A percentile compares a stretch with the other conserved stretches of the same genome.
These are phyloP conservation scores for Aspergillus cavernicola DNA, from an alignment of 495 filamentous ascomycete genomes.

Conservation along the genomic window DNA sequence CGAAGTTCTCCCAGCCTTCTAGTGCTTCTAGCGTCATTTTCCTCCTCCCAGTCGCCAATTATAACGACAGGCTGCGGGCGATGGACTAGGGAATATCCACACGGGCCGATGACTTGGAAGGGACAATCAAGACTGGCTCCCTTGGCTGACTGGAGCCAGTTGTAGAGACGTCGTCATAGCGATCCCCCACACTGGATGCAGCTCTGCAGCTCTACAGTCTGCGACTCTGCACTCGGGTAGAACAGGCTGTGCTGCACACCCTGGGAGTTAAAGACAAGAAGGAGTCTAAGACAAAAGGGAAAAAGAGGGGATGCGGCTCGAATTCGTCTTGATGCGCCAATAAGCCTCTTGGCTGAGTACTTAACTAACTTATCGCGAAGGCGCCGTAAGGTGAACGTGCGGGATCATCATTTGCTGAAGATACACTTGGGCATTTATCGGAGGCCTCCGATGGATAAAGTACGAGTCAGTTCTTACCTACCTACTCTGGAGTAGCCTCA, in stretches of 20 bases:
- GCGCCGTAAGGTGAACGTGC: not conserved
- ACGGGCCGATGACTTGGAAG: slow-evolving; percentile 11
- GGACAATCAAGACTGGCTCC: not conserved
- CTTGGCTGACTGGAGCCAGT: not conserved
- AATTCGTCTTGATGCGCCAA: slow-evolving; percentile 1
- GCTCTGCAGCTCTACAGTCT: not conserved
- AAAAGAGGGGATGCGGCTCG: slow-evolving; percentile 4
- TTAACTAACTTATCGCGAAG: not conserved
- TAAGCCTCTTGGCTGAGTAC: not conserved
- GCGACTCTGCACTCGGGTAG: not conserved
- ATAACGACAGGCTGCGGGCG: slow-evolving; percentile 1
- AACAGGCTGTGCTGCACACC: not conserved
- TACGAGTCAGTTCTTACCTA: slow-evolving; percentile 4
- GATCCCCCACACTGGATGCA: not conserved
- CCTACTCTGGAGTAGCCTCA: too few species aligned
- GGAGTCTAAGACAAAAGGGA: not conserved
- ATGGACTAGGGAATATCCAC: slow-evolving; percentile 5
- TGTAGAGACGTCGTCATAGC: slow-evolving; percentile 4
- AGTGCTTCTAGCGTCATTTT: slow-evolving; percentile 9
- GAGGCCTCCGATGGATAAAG: not conserved
- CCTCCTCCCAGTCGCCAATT: not conserved
- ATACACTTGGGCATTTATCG: not conserved
- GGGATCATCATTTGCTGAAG: slow-evolving; percentile 5
- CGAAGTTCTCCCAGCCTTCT: slow-evolving; percentile 20
- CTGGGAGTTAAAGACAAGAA: not conserved